Evolutionary conservation across 1,284 basidiomycete genomes (phyloP).

Genomic region (Moesziomyces sp.): DNA sequence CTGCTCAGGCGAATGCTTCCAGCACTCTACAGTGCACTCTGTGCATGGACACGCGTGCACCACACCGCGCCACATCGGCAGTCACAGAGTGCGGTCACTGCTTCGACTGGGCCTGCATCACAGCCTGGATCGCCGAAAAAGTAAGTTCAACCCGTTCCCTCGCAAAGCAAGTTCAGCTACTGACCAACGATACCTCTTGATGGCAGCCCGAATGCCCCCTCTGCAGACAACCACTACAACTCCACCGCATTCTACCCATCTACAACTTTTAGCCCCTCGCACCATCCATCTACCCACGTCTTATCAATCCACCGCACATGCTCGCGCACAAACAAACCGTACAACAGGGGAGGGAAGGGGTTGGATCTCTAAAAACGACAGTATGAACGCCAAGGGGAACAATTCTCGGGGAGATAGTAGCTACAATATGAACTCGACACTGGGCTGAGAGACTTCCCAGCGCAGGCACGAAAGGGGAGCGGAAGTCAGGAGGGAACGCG

Average conservation of each 20-base stretch:
- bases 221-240: conserved; percentile 42
- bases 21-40: conserved; percentile 65
- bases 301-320: too few relatives aligned
- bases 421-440: conserved; percentile 6
- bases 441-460: background rate
- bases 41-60: conserved; percentile 63
- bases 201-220: conserved; percentile 51
- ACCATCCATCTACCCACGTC: background rate
- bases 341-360: background rate
- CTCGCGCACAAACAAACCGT: too few relatives aligned
- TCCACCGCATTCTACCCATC: conserved; percentile 45
- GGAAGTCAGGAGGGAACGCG: background rate
- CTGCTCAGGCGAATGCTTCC: conserved; percentile 19
- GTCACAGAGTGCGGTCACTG: conserved; percentile 93
- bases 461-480: background rate
- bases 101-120: conserved; percentile 93
- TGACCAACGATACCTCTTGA: background rate
- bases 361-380: background rate
- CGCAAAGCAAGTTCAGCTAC: background rate
- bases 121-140: conserved; percentile 89
- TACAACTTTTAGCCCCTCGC: conserved; percentile 49
- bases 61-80: conserved; percentile 72
- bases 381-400: conserved; percentile 2
- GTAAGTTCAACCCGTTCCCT: conserved; percentile 22
- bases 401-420: conserved; percentile 4